Evolutionary conservation across 768 basidiomycete genomes (phyloP).

Genomic region (Trametes maxima): DNA sequence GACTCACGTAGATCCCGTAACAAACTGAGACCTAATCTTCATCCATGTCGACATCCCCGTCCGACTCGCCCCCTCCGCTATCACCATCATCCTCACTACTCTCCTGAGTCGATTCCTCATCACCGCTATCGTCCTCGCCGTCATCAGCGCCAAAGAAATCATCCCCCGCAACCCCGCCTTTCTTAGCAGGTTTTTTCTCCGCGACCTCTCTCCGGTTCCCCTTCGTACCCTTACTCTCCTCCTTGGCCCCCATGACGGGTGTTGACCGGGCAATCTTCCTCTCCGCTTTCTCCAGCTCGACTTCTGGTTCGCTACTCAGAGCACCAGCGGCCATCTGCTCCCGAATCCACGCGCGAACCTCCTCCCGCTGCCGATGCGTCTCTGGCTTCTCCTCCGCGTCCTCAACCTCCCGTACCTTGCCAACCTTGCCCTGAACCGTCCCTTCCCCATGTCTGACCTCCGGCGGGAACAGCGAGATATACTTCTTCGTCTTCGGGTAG

Average conservation of each 20-base stretch:
- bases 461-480: constrained; percentile 87
- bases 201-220: neutral
- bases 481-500: constrained; percentile 84
- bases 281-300: constrained; percentile 30
- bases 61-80: constrained; percentile 1
- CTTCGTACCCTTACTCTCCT: neutral
- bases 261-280: neutral
- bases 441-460: constrained; percentile 45
- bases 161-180: constrained; percentile 27
- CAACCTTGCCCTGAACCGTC: constrained; percentile 23
- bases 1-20: neutral
- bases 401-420: neutral
- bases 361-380: constrained; percentile 56
- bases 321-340: constrained; percentile 62
- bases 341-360: constrained; percentile 61
- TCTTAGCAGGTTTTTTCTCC: neutral
- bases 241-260: neutral
- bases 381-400: constrained; percentile 24
- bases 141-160: constrained; percentile 36
- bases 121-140: constrained; percentile 8
- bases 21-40: neutral
- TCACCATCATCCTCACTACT: neutral
- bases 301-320: constrained; percentile 63
- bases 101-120: neutral
- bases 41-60: constrained; percentile 16